phyloP scores from a whole-genome alignment of 2,329 filamentous ascomycete species.

The Fusarium pseudoanthophilum region DNA sequence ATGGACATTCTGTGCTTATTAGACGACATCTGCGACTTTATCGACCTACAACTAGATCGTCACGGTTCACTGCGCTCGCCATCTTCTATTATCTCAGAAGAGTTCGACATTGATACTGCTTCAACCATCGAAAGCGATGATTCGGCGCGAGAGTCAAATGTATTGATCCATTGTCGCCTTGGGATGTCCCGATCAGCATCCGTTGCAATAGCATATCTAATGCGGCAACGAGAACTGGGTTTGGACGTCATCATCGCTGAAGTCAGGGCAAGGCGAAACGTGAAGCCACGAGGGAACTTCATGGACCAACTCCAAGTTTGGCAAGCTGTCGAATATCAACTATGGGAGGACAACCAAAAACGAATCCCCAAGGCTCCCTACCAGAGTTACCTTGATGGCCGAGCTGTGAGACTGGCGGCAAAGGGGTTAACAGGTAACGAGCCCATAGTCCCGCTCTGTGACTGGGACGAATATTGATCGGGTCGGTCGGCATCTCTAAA shows the following conservation, averaged over 20 bases:
- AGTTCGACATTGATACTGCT: slow-evolving; percentile 1
- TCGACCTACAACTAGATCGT: slow-evolving; percentile 32
- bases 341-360: slow-evolving; percentile 45
- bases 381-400: slow-evolving; percentile 31
- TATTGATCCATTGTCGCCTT: slow-evolving; percentile 50
- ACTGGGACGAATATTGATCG: slow-evolving; percentile 10
- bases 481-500: not conserved
- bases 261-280: slow-evolving; percentile 36
- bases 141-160: slow-evolving; percentile 17
- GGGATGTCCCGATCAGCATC: slow-evolving; percentile 49
- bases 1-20: slow-evolving; percentile 41
- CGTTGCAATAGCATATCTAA: slow-evolving; percentile 48
- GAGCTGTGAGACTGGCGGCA: slow-evolving; percentile 32
- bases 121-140: slow-evolving; percentile 14
- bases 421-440: slow-evolving; percentile 39
- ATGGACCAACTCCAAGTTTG: slow-evolving; percentile 48
- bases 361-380: slow-evolving; percentile 44
- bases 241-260: slow-evolving; percentile 29
- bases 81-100: not conserved
- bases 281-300: slow-evolving; percentile 47
- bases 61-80: not conserved
- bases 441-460: slow-evolving; percentile 25
- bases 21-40: slow-evolving; percentile 43
- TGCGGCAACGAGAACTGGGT: slow-evolving; percentile 40
- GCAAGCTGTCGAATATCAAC: slow-evolving; percentile 44